phyloP scores from a whole-genome alignment of 106 monocot genomes.

The Vanilla planifolia region DNA sequence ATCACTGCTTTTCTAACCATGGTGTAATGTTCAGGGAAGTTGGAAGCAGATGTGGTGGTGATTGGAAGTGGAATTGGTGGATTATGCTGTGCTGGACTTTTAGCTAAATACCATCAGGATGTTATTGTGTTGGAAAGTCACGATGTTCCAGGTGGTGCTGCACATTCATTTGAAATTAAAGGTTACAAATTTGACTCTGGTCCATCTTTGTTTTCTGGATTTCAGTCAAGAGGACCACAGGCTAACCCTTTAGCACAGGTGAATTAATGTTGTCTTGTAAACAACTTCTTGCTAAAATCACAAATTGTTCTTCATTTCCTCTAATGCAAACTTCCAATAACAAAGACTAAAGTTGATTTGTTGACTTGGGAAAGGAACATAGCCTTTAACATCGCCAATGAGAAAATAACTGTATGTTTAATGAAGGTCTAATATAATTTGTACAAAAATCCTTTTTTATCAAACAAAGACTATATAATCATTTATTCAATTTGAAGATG shows the following conservation, averaged over 20 bases:
- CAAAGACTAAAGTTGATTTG: too few relatives aligned
- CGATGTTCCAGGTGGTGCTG: constrained; percentile 94
- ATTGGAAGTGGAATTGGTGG: constrained; percentile 97
- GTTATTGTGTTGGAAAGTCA: constrained; percentile 94
- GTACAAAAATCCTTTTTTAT: too few relatives aligned
- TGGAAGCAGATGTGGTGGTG: constrained; percentile 89
- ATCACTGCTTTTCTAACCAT: constrained; percentile 1
- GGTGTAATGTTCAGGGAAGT: constrained; percentile 49
- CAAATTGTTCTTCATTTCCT: too few relatives aligned
- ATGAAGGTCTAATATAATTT: too few relatives aligned
- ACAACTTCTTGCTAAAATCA: too few relatives aligned
- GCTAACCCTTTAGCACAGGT: constrained; percentile 99
- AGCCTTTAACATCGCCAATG: too few relatives aligned
- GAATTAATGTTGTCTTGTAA: too few relatives aligned
- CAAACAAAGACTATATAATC: too few relatives aligned
- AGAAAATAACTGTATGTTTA: too few relatives aligned
- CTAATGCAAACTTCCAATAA: too few relatives aligned
- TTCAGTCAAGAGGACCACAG: constrained; percentile 88
- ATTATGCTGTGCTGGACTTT: constrained; percentile 83
- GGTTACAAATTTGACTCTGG: constrained; percentile 95
- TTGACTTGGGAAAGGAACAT: too few relatives aligned
- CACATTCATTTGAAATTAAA: constrained; percentile 90
- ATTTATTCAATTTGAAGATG: too few relatives aligned
- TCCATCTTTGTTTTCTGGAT: constrained; percentile 93
- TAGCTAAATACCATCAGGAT: constrained; percentile 85